Base-by-base conservation (phyloP, 2,329 filamentous ascomycete species). In the Trichophyton simii region DNA sequence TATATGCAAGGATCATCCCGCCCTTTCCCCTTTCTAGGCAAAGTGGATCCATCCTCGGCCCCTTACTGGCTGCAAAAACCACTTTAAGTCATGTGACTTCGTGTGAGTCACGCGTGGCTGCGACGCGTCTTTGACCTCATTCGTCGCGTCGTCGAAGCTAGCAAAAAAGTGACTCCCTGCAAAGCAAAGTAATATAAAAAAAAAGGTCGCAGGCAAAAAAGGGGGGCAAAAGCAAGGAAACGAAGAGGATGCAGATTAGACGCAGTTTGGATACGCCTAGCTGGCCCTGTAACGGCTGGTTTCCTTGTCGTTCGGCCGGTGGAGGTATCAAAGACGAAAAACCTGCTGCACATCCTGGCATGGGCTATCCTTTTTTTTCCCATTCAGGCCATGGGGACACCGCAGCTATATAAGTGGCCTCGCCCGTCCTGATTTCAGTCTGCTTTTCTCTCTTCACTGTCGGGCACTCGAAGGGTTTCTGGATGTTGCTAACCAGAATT, bases 41-140 rank as follows among this genome's bases (percentile, higher is more conserved):
- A 13, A 55, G 57, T 58, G 57, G 57, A 6, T 28, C 50, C 8
- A 36, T 1, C 0, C 5, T 20, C 20, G 1, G 0, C 1, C 2
- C 28, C 34, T 18, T 58, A 44, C 42, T 58, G 38, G 57, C 20
- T 38, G 7, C 18, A 15, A 38, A 2, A 25, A 46, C 57, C 57
- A 58, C 6, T 58, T 46, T 58, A 58, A 46, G 4, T 58, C 64
- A 65, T 60, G 61, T 62, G 65, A 63, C 38, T 36, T 60, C 65
- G 65, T 61, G 65, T 66, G 63, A 63, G 57, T 64, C 65, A 66
- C 65, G 58, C 60, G 62, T 60, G 38, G 63, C 62, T 64, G 57
- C 64, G 63, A 65, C 65, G 63, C 60, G 63, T 63, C 63, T 60
- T 57, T 55, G n/a, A 54, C n/a, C 36, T 46, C 22, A 46, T 36